Evolutionary conservation across 2,329 filamentous ascomycete genomes (phyloP).

Genomic region (Aspergillus aculeatus): DNA sequence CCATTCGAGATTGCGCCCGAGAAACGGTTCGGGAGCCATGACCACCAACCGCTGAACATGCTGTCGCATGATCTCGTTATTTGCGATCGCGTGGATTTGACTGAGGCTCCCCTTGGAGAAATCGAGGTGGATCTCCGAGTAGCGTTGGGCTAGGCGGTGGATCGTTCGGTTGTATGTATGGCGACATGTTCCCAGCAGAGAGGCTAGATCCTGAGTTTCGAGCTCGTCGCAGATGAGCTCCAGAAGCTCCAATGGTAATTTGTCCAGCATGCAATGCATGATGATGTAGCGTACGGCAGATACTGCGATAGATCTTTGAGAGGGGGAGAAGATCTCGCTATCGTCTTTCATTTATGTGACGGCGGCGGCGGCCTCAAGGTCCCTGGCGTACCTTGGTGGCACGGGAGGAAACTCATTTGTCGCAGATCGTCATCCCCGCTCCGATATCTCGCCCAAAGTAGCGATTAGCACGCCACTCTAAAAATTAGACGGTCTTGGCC

Average conservation of each 20-base stretch:
- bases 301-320: not conserved
- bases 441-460: too few relatives aligned
- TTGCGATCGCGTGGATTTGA: slow-evolving; percentile 13
- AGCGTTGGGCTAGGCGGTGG: slow-evolving; percentile 12
- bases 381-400: not conserved
- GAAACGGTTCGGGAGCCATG: slow-evolving; percentile 11
- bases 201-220: slow-evolving; percentile 11
- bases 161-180: slow-evolving; percentile 9
- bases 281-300: not conserved
- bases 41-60: slow-evolving; percentile 14
- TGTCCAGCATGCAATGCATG: not conserved
- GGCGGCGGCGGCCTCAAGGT: not conserved
- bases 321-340: not conserved
- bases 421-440: not conserved
- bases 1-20: slow-evolving; percentile 10
- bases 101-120: slow-evolving; percentile 11
- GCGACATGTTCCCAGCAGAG: slow-evolving; percentile 12
- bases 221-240: slow-evolving; percentile 13
- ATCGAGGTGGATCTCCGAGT: slow-evolving; percentile 11
- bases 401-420: not conserved
- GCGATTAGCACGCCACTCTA: too few relatives aligned
- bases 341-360: not conserved
- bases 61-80: slow-evolving; percentile 8
- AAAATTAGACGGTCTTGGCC: too few relatives aligned
- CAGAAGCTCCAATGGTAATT: slow-evolving; percentile 11